Evolutionary conservation across 192 early-diverging fungal genomes (phyloP), one percentile per base, ranked within the genome.

Genomic region (Coemansia sp.): DNA sequence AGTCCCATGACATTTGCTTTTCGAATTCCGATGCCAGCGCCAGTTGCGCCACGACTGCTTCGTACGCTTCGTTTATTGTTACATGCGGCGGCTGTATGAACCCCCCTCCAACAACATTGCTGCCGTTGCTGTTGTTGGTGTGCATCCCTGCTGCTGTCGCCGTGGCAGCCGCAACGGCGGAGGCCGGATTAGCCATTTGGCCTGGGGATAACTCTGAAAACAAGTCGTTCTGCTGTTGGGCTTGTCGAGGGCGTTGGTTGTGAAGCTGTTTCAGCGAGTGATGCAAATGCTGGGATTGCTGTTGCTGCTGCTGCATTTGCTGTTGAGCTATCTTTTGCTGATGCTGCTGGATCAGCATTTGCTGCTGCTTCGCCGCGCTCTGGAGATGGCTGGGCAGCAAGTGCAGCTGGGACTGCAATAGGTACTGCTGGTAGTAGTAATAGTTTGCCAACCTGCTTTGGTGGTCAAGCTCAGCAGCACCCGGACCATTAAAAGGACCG

Each of bases 1-100:
- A 80, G 55, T 80, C 73, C 77, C 77, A 80, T 32, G 62, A 62
- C 56, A 70, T 57, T 59, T 71, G 71, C 67, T 63, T 62, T 36
- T 66, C 68, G 59, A 71, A 67, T 63, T 69, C 64, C n/a, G 42
- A 49, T 34, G 65, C 41, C 40, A 68, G 38, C 8, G 71, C 38
- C 42, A 62, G 56, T 48, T 66, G 70, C 29, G 70, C 69, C 59
- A 63, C 56, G 7, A 33, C 33, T 2, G 23, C 35, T 4, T 42
- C 14, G 29, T 64, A 38, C n/a, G 25, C 36, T 34, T 34, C 61
- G 46, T 14, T 15, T 14, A 45, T 17, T 25, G 20, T 20, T 22
- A 25, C 23, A 13, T 52, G 49, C 8, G 46, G 46, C 49, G 20
- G 49, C 49, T 52, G 49, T 9, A 25, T 22, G 67, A 11, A 14